Evolutionary conservation across 1,284 basidiomycete genomes (phyloP), one percentile per base, ranked within the genome.

Genomic region (Malassezia psittaci): DNA sequence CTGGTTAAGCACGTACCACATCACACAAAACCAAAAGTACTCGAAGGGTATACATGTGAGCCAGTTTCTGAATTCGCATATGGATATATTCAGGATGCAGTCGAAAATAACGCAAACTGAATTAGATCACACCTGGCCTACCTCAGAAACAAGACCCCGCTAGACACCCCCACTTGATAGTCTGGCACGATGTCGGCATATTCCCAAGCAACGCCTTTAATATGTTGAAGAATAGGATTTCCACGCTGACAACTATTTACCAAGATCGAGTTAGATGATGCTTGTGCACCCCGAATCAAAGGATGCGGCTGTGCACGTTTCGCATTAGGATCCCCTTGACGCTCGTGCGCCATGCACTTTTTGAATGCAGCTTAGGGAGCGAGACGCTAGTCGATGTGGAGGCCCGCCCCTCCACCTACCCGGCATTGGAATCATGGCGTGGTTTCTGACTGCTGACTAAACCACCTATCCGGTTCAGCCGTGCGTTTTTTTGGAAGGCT

Each of bases 21-120:
- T 98, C 94, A 71, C 89, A 96, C 64, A 90, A 79, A 36, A 98
- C 80, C 13, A 99, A 80, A n/a, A 98, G 78, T 41, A 98, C 82
- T 39, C 94, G 79, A 1, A 96, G 80, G 50, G 83, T 86, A 74
- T 89, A 98, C 12, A 83, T 82, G 39, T 81, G 81, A 3, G 84
- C 85, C 15, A 99, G 82, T 65, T 85, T 86, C 67, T 88, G 84
- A 57, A 99, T 90, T 3, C 94, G 84, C 42, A 82, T 81, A 71
- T 90, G 87, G 57, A 99, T 85, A 73, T 99, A 99, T 76, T 98
- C 94, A 5, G 94, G 94, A 75, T 98, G 94, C 15, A 98, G 80
- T 24, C 91, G 86, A 69, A 98, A 91, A 66, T 98, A 98, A 64
- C 85, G 86, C 57, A 98, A 76, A 71, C 91, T 96, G 57, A n/a